Base-by-base conservation (phyloP, 805 yeast genomes). In the Brettanomyces sp. region DNA sequence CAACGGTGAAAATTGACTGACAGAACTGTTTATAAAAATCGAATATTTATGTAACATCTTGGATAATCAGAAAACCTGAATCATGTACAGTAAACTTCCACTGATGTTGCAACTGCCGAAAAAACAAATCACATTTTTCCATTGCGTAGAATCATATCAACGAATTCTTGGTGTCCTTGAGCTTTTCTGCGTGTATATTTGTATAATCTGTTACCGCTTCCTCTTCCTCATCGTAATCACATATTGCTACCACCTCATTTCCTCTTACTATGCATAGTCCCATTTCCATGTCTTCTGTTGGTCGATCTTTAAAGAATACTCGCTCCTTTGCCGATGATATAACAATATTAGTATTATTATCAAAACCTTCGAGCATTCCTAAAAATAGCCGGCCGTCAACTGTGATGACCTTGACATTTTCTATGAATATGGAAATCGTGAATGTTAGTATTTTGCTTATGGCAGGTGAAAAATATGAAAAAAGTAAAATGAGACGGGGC, bases 301-400 rank as follows among this genome's bases (percentile, higher is more conserved):
- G 62, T n/a, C 58, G 63, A n/a, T 67, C 70, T 0, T 58, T 57
- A 44, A 67, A 68, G 39, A 79, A 67, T 14, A 77, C 57, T 42
- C 82, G 60, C 56, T 80, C 85, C 21, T 65, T 58, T 14, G 82
- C 71, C 37, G 69, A 62, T 3, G 76, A 63, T 37, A 83, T 61
- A 36, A 82, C 66, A 34, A 84, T 55, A 56, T 84, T 84, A 23
- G 85, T 76, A 40, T 77, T 68, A 50, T 79, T 76, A 58, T 84
- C 91, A 54, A 68, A 82, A 5, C 90, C 88, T 52, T 70, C 73
- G 14, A 77, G 55, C 21, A 55, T 64, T 4, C 79, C 82, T 36
- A 68, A 56, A 39, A 74, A 67, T 44, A 72, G 66, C 42, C 76
- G 64, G 9, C 82, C 85, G 51, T 77, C 82, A 5, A 79, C 67